Evolutionary conservation across 2,329 filamentous ascomycete species (phyloP).

Genomic region (Zymoseptoria ardabiliae): DNA sequence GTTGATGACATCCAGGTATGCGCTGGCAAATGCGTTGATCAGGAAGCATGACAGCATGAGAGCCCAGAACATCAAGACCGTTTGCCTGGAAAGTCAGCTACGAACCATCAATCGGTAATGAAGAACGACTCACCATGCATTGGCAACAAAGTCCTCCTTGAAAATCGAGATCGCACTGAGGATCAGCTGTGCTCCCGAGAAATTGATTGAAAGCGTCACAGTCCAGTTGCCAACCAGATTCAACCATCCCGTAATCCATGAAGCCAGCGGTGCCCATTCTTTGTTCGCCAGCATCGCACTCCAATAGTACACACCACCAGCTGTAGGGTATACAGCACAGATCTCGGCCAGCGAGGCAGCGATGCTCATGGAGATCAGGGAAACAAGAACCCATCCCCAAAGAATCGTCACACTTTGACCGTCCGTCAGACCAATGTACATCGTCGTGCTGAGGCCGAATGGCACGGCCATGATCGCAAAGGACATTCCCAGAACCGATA

Average conservation of each 20-base stretch:
- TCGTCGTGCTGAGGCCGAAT: constrained; percentile 60
- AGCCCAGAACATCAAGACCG: constrained; percentile 64
- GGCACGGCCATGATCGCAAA: constrained; percentile 71
- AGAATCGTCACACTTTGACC: constrained; percentile 62
- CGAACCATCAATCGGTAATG: background rate
- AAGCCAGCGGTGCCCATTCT: constrained; percentile 59
- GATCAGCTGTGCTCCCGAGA: constrained; percentile 63
- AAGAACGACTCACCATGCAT: constrained; percentile 40
- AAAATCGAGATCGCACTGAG: constrained; percentile 62
- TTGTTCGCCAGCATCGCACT: constrained; percentile 57
- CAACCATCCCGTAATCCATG: constrained; percentile 64
- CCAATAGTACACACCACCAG: constrained; percentile 65
- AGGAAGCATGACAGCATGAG: constrained; percentile 58
- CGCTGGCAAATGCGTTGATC: constrained; percentile 58
- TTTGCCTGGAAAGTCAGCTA: constrained; percentile 41
- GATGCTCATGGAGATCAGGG: constrained; percentile 55
- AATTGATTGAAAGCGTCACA: constrained; percentile 57
- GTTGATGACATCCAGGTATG: constrained; percentile 60
- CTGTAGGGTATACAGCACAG: constrained; percentile 60
- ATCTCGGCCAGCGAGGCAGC: constrained; percentile 63
- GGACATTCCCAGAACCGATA: constrained; percentile 61
- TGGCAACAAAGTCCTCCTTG: constrained; percentile 61
- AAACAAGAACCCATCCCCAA: constrained; percentile 63
- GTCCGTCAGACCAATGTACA: constrained; percentile 61
- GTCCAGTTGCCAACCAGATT: constrained; percentile 70